Evolutionary conservation across 75 land plant species (phyloP), one percentile per base, ranked within the genome.

Genomic region (Pinus tabuliformis): DNA sequence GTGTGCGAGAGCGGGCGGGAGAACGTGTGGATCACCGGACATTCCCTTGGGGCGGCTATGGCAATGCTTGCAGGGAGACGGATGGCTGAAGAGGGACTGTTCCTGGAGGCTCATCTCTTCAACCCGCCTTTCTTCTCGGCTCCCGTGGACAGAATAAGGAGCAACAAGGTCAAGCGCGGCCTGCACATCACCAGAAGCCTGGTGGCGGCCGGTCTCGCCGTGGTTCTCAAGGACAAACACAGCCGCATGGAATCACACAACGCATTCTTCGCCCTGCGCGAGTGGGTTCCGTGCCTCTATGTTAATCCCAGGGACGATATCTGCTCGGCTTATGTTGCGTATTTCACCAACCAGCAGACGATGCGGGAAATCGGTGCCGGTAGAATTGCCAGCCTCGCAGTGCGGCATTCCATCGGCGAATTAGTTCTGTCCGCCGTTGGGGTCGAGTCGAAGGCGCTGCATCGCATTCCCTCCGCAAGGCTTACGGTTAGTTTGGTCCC

Each of bases 1-100:
- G 49, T 28, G 36, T 3, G 5, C 45, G 54, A 77, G 74, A 76
- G 42, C 13, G 82, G 84, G 6, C 57, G 45, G 20, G 57, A 76
- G 9, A 84, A 78, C 18, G 73, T 87, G 28, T 85, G 88, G 90
- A 73, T 92, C 28, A 79, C 85, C 28, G 94, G 94, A 18, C 94
- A 92, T 75, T 92, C 94, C 30, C 75, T 89, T 1, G 94, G 94
- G 4, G 75, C 94, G 17, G 88, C 91, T 36, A 84, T 89, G 57
- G 94, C 82, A 11, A 65, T 80, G 75, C 86, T 85, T 0, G 85
- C 81, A 20, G 91, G 88, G 12, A 80, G 75, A 61, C 73, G 71
- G 22, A 79, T 92, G 81, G 88, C 86, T 2, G 85, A 82, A 65
- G 75, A 42, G 3, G 86, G 88, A 1, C 75, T 57, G 13, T 62